Evolutionary conservation across 768 basidiomycete genomes (phyloP), one percentile per base, ranked within the genome.

Genomic region (Leccinum variicolor): DNA sequence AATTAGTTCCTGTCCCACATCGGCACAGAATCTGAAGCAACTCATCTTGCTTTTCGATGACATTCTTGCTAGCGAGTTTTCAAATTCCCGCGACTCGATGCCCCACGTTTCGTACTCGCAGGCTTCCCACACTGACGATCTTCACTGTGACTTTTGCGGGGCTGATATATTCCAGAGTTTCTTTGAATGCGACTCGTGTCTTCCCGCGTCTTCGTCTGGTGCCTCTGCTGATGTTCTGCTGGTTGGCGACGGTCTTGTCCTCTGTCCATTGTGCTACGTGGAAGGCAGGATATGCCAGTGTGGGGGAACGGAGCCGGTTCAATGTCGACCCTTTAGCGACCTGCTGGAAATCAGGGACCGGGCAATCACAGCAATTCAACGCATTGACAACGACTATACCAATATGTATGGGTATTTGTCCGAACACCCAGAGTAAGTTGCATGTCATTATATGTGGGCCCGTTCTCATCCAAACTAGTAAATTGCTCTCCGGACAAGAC

Each of bases 151-250:
- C 66, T 92, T 90, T 67, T 94, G 92, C 64, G 85, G 84, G 17
- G 82, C 81, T 3, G 92, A 94, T 64, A 81, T 94, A 58, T 93
- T 92, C 62, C 85, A 90, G 61, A 85, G 86, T 59, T 92, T 85
- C 68, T 89, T 93, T 60, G 85, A 89, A 67, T 93, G 91, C 66
- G 65, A 68, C 2, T 57, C 62, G 1, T 89, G 89, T 63, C 70
- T 73, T 57, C 48, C 62, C n/a, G 25, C 57, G 6, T 50, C 59
- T 43, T 54, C 64, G 25, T 59, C 71, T 19, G 41, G 21, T 39
- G 49, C 3, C 26, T 58, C 62, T 8, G 13, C 41, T 11, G 61
- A 51, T 43, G 49, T 69, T 50, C 39, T 69, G 11, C 64, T 57
- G 17, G 63, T 65, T 11, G 80, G 79, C 1, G 77, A 78, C 58